phyloP scores from a whole-genome alignment of 2,329 filamentous ascomycete genomes.

The Talaromyces atroroseus region DNA sequence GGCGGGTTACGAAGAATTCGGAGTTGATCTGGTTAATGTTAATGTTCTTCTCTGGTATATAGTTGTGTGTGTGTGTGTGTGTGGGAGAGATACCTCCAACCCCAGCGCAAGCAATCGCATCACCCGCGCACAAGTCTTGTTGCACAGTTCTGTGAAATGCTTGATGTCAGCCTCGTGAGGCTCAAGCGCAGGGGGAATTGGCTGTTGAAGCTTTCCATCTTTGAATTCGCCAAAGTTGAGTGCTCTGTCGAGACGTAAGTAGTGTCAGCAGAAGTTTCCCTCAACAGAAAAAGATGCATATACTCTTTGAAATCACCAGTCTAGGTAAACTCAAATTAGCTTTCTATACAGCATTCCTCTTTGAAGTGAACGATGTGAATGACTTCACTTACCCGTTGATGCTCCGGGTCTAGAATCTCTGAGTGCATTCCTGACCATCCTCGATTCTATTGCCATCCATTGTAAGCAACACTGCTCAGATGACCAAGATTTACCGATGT shows the following conservation, averaged over 20 bases:
- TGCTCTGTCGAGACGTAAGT: conserved; percentile 50
- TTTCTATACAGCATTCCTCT: not conserved
- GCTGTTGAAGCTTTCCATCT: conserved; percentile 65
- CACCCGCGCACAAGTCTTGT: conserved; percentile 65
- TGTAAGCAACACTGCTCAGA: not conserved
- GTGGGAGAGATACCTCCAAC: conserved; percentile 50
- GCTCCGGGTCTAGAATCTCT: conserved; percentile 79
- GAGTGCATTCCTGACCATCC: conserved; percentile 86
- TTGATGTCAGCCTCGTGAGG: conserved; percentile 57
- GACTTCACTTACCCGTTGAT: conserved; percentile 60
- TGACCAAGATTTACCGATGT: not conserved
- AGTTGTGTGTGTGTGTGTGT: not conserved
- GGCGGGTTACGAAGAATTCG: conserved; percentile 57
- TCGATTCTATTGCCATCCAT: conserved; percentile 55
- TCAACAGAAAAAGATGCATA: not conserved
- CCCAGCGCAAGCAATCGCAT: conserved; percentile 73
- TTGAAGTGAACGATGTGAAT: conserved; percentile 4
- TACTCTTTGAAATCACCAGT: conserved; percentile 85
- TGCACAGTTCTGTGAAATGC: conserved; percentile 65
- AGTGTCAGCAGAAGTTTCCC: not conserved
- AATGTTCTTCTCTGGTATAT: not conserved
- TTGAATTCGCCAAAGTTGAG: conserved; percentile 86
- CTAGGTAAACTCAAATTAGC: conserved; percentile 34
- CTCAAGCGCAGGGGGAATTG: conserved; percentile 62
- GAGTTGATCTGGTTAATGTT: conserved; percentile 33